These are phyloP conservation scores for Lagenidium giganteum DNA, from an alignment of 352 stramenopile genomes.

Conservation along the genomic window DNA sequence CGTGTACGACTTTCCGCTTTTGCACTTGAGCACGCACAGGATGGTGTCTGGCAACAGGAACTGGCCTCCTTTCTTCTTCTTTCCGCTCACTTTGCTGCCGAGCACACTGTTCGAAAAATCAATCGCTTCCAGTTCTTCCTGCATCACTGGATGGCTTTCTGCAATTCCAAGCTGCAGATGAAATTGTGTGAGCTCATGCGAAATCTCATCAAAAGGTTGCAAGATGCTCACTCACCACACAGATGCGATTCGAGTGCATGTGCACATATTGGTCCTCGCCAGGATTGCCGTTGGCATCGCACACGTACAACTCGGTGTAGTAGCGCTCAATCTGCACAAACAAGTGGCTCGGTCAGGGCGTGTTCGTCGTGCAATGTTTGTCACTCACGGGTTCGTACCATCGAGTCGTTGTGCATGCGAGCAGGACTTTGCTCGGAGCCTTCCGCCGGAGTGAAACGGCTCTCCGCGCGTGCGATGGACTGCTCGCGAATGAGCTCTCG, in stretches of 20 bases:
- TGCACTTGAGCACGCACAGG: slow-evolving; percentile 59
- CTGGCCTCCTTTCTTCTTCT: slow-evolving; percentile 85
- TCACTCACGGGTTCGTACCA: slow-evolving; percentile 27
- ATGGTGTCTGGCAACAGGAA: slow-evolving; percentile 68
- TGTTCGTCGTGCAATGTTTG: too few relatives aligned
- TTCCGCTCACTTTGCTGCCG: slow-evolving; percentile 69
- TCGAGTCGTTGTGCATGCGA: slow-evolving; percentile 59
- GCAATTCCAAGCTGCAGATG: slow-evolving; percentile 51
- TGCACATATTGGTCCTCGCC: slow-evolving; percentile 83
- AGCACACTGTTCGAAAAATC: slow-evolving; percentile 63
- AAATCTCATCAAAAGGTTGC: background rate
- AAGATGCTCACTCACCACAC: slow-evolving; percentile 31
- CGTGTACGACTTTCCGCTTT: slow-evolving; percentile 49
- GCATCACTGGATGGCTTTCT: slow-evolving; percentile 58
- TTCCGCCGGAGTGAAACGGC: slow-evolving; percentile 70
- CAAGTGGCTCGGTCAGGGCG: too few relatives aligned
- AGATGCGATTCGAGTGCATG: slow-evolving; percentile 88
- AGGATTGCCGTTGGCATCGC: slow-evolving; percentile 63
- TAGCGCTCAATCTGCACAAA: slow-evolving; percentile 75
- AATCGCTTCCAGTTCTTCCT: slow-evolving; percentile 46
- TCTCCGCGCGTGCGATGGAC: slow-evolving; percentile 45
- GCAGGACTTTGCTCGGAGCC: slow-evolving; percentile 21
- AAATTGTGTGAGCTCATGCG: too few relatives aligned
- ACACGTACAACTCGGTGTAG: slow-evolving; percentile 83
- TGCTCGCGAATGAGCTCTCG: slow-evolving; percentile 79